phyloP scores from a whole-genome alignment of 1,284 basidiomycete genomes.

The Heliocybe sulcata region DNA sequence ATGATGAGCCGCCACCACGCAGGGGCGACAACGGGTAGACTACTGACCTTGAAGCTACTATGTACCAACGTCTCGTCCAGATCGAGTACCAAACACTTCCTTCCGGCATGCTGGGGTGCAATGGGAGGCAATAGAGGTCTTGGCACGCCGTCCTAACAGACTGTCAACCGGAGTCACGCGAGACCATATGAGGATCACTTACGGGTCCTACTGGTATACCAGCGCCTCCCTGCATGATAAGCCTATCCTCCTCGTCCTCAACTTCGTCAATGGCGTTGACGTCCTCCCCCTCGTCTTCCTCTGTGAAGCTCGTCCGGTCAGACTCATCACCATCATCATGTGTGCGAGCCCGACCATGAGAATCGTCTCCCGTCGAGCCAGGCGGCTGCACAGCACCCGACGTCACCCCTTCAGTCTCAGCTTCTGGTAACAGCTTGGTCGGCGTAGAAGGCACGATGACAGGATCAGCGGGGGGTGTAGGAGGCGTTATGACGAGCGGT shows the following conservation, averaged over 20 bases:
- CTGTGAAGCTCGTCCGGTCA: constrained; percentile 33
- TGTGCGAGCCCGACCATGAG: constrained; percentile 23
- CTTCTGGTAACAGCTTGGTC: constrained; percentile 30
- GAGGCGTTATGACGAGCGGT: constrained; percentile 6
- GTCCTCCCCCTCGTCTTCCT: constrained; percentile 45
- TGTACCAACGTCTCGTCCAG: constrained; percentile 95
- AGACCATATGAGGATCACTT: constrained; percentile 21
- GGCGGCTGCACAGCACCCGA: constrained; percentile 67
- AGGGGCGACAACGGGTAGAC: not conserved
- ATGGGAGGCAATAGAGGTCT: constrained; percentile 80
- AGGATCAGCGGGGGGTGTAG: constrained; percentile 20
- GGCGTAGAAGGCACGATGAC: constrained; percentile 50
- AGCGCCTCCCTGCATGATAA: constrained; percentile 76
- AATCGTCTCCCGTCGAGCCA: constrained; percentile 52
- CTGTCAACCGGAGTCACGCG: constrained; percentile 2
- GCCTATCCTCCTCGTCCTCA: constrained; percentile 72
- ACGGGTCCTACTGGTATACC: constrained; percentile 79
- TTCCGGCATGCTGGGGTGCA: constrained; percentile 63
- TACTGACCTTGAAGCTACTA: constrained; percentile 79
- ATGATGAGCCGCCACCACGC: constrained; percentile 2
- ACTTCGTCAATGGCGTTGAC: constrained; percentile 35
- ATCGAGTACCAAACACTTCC: constrained; percentile 93
- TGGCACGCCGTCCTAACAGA: constrained; percentile 71
- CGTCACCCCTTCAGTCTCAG: constrained; percentile 60
- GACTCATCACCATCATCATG: constrained; percentile 33